Evolutionary conservation across 345 rosid species (phyloP).

Genomic region (Leavenworthia alabamica): DNA sequence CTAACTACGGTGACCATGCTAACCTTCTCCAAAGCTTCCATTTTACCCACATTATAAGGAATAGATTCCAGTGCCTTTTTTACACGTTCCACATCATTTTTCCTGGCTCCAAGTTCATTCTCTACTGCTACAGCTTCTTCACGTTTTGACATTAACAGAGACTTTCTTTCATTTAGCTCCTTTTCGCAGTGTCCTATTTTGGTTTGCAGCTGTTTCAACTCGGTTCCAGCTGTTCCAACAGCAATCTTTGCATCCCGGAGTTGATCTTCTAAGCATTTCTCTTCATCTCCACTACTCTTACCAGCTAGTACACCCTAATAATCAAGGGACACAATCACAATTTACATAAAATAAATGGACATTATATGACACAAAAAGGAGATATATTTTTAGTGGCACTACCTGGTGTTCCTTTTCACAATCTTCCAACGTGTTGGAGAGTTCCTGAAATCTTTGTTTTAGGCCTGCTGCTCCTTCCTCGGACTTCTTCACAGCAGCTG

Average conservation of each 20-base stretch:
- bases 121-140: slow-evolving; percentile 76
- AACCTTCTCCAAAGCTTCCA: slow-evolving; percentile 91
- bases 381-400: slow-evolving; percentile 3
- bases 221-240: slow-evolving; percentile 88
- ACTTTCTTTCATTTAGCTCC: slow-evolving; percentile 72
- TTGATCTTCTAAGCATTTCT: slow-evolving; percentile 97
- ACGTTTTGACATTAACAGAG: slow-evolving; percentile 63
- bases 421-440: slow-evolving; percentile 62
- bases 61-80: slow-evolving; percentile 55
- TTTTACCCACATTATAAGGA: slow-evolving; percentile 63
- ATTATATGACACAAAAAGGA: background rate
- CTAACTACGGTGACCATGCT: slow-evolving; percentile 14
- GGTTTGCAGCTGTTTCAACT: slow-evolving; percentile 72
- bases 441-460: slow-evolving; percentile 58
- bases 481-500: slow-evolving; percentile 59
- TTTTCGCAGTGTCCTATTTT: slow-evolving; percentile 76
- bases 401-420: slow-evolving; percentile 91
- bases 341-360: slow-evolving; percentile 10
- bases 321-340: slow-evolving; percentile 16
- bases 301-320: slow-evolving; percentile 89
- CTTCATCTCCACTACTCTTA: slow-evolving; percentile 87
- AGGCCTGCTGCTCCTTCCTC: slow-evolving; percentile 84
- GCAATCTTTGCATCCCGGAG: slow-evolving; percentile 81
- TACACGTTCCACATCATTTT: slow-evolving; percentile 57
- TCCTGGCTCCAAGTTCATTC: slow-evolving; percentile 60